phyloP scores from a whole-genome alignment of 2,329 filamentous ascomycete species.

The Stemphylium lycopersici region DNA sequence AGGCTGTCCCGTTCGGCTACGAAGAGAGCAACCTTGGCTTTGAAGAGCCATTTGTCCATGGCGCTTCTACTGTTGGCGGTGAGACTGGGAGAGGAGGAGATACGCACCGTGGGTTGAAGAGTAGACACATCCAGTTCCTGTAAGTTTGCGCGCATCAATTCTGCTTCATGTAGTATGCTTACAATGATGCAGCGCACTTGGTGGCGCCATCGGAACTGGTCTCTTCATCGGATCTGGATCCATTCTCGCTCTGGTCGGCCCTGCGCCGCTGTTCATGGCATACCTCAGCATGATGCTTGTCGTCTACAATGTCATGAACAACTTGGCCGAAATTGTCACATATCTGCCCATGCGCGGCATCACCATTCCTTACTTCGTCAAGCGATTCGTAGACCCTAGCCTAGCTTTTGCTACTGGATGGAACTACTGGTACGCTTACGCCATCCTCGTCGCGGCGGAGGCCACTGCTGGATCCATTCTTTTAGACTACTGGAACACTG shows the following conservation, averaged over 20 bases:
- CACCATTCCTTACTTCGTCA: conserved; percentile 48
- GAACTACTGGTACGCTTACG: conserved; percentile 41
- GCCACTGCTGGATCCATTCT: conserved; percentile 43
- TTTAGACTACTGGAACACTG: conserved; percentile 44
- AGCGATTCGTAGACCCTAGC: conserved; percentile 56
- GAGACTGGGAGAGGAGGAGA: conserved; percentile 39
- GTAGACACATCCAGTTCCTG: conserved; percentile 48
- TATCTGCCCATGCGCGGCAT: conserved; percentile 50
- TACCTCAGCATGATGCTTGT: conserved; percentile 48
- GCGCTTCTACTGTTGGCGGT: conserved; percentile 36
- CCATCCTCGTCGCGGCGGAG: conserved; percentile 45
- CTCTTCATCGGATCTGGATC: conserved; percentile 46
- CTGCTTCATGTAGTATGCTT: conserved; percentile 7
- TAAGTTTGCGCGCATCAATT: conserved; percentile 13
- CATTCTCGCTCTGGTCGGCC: conserved; percentile 42
- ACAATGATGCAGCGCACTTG: conserved; percentile 62
- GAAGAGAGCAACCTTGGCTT: conserved; percentile 19
- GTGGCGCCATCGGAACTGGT: conserved; percentile 59
- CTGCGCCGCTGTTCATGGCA: conserved; percentile 46
- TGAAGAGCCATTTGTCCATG: conserved; percentile 35
- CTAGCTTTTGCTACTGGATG: conserved; percentile 45
- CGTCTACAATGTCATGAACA: conserved; percentile 51
- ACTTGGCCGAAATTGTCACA: conserved; percentile 50
- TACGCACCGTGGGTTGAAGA: conserved; percentile 46
- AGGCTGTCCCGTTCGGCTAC: conserved; percentile 23